Evolutionary conservation across 75 land plant species (phyloP).

Genomic region (Adiantum capillusveneris): DNA sequence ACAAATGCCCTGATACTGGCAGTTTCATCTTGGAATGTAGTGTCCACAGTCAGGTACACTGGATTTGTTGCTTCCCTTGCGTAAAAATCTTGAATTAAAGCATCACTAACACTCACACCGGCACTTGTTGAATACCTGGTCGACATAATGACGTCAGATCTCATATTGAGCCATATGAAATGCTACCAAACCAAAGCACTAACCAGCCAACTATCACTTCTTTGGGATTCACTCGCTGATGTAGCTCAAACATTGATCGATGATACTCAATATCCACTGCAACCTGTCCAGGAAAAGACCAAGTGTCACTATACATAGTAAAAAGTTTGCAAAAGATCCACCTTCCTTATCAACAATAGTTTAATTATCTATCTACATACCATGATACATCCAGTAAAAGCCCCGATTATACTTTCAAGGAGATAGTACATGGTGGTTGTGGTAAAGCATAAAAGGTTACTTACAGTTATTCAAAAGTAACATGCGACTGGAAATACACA

Average conservation of each 20-base stretch:
- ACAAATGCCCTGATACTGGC: slow-evolving; percentile 74
- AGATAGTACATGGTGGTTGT: no score
- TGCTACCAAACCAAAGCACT: background rate
- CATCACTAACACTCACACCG: slow-evolving; percentile 88
- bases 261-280: slow-evolving; percentile 99
- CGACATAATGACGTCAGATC: background rate
- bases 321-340: no score
- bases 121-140: slow-evolving; percentile 90
- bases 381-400: no score
- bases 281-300: slow-evolving; percentile 80
- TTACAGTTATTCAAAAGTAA: no score
- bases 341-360: no score
- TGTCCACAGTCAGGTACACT: slow-evolving; percentile 87
- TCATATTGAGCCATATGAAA: background rate
- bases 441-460: no score
- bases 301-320: no score
- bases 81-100: slow-evolving; percentile 93
- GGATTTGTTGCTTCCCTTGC: slow-evolving; percentile 78
- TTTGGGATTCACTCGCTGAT: slow-evolving; percentile 94
- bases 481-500: no score
- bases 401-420: no score
- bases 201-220: slow-evolving; percentile 99
- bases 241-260: slow-evolving; percentile 73
- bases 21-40: slow-evolving; percentile 59
- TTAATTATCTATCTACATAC: no score